Evolutionary conservation across 2,329 filamentous ascomycete genomes (phyloP).

Genomic region (Colletotrichum costaricense): DNA sequence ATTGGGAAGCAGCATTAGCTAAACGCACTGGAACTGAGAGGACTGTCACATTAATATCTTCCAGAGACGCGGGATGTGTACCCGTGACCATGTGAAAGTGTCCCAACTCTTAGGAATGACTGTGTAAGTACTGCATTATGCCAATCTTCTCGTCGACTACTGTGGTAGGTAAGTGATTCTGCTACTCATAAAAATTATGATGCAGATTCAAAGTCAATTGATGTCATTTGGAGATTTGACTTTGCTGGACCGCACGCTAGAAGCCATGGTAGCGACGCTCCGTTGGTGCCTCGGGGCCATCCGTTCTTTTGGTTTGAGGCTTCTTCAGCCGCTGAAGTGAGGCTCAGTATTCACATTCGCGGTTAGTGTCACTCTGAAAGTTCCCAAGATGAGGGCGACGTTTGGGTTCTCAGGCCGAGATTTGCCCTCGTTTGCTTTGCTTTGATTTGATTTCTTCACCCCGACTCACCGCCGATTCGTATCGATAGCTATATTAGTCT

Average conservation of each 20-base stretch:
- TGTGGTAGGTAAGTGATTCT: neutral
- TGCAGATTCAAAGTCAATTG: neutral
- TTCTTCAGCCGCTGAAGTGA: neutral
- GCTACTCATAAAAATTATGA: neutral
- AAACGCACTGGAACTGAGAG: neutral
- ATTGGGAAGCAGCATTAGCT: neutral
- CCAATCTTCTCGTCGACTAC: neutral
- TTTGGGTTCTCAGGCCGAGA: neutral
- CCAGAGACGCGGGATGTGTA: neutral
- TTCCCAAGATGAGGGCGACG: too few relatives aligned
- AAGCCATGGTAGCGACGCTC: neutral
- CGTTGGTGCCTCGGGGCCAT: neutral
- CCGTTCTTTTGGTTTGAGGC: neutral
- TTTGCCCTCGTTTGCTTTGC: neutral
- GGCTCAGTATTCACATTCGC: neutral
- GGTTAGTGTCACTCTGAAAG: neutral
- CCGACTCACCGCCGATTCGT: conserved; percentile 21
- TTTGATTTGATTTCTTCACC: neutral
- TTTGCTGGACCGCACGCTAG: neutral
- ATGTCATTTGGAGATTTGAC: neutral
- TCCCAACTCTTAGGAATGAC: neutral
- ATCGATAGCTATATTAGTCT: conserved; percentile 19
- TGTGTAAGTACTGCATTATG: neutral
- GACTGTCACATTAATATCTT: neutral
- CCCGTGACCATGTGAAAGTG: neutral